phyloP scores from a whole-genome alignment of 2,329 filamentous ascomycete genomes.

The Colletotrichum costaricense region DNA sequence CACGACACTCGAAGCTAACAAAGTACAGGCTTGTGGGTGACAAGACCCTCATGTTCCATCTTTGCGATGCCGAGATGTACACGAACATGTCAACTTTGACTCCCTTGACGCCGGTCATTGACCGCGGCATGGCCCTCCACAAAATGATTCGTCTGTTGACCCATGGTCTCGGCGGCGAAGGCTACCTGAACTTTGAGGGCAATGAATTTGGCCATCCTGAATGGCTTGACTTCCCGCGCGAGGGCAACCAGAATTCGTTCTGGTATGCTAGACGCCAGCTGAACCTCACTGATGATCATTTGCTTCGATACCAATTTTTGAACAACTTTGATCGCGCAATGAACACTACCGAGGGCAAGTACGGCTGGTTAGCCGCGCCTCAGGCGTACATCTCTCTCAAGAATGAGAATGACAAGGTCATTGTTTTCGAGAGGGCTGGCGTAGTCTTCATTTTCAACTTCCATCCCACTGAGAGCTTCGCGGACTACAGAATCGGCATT shows the following conservation, averaged over 20 bases:
- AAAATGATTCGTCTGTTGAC: slow-evolving; percentile 98
- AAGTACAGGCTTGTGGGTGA: slow-evolving; percentile 85
- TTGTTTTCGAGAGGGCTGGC: slow-evolving; percentile 94
- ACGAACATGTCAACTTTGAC: slow-evolving; percentile 94
- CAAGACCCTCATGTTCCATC: slow-evolving; percentile 97
- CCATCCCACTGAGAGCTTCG: slow-evolving; percentile 84
- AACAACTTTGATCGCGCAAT: slow-evolving; percentile 95
- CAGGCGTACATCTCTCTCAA: slow-evolving; percentile 96
- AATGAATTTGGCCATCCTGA: slow-evolving; percentile 99
- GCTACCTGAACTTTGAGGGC: slow-evolving; percentile 98
- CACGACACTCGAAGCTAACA: not conserved
- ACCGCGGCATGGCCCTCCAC: slow-evolving; percentile 91
- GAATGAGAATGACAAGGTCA: slow-evolving; percentile 91
- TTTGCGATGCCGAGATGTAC: slow-evolving; percentile 97
- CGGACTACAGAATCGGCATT: slow-evolving; percentile 92
- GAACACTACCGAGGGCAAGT: slow-evolving; percentile 88
- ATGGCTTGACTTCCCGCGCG: slow-evolving; percentile 98
- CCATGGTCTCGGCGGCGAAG: slow-evolving; percentile 91
- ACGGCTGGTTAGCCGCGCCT: slow-evolving; percentile 86
- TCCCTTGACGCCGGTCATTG: slow-evolving; percentile 87
- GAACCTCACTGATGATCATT: slow-evolving; percentile 86
- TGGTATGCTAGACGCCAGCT: slow-evolving; percentile 95
- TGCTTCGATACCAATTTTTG: slow-evolving; percentile 90
- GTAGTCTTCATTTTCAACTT: slow-evolving; percentile 98
- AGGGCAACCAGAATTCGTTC: slow-evolving; percentile 92